A percentile compares a stretch with the other conserved stretches of the same genome.
Evolutionary conservation across 2,329 filamentous ascomycete genomes (phyloP).

Genomic region (Talaromyces sp.): DNA sequence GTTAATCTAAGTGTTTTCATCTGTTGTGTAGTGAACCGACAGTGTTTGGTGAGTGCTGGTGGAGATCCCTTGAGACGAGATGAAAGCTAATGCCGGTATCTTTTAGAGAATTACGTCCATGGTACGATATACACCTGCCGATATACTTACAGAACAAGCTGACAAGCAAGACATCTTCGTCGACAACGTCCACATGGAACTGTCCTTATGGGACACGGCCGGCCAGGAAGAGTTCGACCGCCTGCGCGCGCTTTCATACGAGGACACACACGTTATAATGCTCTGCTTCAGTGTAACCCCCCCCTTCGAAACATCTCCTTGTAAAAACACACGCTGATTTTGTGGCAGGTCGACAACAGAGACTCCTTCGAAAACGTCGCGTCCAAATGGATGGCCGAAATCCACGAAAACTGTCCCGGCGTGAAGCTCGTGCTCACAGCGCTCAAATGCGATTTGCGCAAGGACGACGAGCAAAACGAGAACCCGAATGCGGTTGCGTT

Average conservation of each 20-base stretch:
- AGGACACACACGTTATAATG: constrained; percentile 97
- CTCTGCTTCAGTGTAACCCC: constrained; percentile 77
- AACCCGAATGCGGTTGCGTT: constrained; percentile 67
- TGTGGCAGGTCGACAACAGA: constrained; percentile 69
- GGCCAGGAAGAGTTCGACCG: constrained; percentile 99
- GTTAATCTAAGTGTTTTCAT: constrained; percentile 17
- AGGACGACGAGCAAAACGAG: constrained; percentile 67
- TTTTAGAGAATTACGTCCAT: constrained; percentile 8
- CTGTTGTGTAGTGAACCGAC: constrained; percentile 66
- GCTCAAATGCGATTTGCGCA: constrained; percentile 91
- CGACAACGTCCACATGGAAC: constrained; percentile 91
- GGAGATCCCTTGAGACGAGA: not conserved
- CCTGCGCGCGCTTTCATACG: constrained; percentile 89
- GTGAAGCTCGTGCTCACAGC: constrained; percentile 94
- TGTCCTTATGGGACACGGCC: constrained; percentile 96
- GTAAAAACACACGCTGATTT: not conserved
- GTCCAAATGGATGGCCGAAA: constrained; percentile 97
- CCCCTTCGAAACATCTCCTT: not conserved
- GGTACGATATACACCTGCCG: not conserved
- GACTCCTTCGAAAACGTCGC: constrained; percentile 98
- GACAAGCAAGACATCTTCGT: constrained; percentile 76
- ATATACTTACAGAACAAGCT: not conserved
- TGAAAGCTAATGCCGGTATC: constrained; percentile 15
- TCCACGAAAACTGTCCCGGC: constrained; percentile 92
- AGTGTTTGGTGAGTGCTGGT: constrained; percentile 60